Conservation (phyloP, 257 asterid genomes). For the Gentiana straminea region DNA sequence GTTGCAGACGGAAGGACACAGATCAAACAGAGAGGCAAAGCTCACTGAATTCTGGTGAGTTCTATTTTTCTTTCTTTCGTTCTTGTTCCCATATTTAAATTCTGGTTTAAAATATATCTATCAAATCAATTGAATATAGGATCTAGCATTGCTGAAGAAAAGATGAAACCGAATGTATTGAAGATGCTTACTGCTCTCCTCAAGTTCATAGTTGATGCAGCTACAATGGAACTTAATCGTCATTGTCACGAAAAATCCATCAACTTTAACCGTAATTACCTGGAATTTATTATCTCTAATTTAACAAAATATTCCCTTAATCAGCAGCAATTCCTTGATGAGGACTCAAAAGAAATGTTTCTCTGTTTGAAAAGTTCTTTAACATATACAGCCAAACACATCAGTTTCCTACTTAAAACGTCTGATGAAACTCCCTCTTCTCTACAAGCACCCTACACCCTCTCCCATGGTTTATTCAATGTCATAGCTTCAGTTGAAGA, state of each 20-base stretch:
- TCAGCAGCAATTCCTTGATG: slow-evolving; percentile 40
- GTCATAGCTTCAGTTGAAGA: slow-evolving; percentile 56
- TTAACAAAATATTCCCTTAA: slow-evolving; percentile 26
- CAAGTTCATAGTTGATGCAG: slow-evolving; percentile 70
- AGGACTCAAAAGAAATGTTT: slow-evolving; percentile 34
- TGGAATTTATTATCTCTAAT: slow-evolving; percentile 39
- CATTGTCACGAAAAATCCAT: slow-evolving; percentile 39
- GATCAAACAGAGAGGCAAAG: slow-evolving; percentile 2
- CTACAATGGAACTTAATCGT: slow-evolving; percentile 33
- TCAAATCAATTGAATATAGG: slow-evolving; percentile 22
- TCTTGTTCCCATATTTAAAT: too few species aligned
- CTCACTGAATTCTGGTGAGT: slow-evolving; percentile 13
- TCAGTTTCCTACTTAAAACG: slow-evolving; percentile 39
- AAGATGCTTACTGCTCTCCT: slow-evolving; percentile 58
- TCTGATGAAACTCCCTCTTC: slow-evolving; percentile 29
- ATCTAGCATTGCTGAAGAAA: slow-evolving; percentile 14
- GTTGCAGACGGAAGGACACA: slow-evolving; percentile 1
- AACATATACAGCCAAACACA: slow-evolving; percentile 75
- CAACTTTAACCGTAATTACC: slow-evolving; percentile 33
- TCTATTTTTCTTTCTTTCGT: background rate
- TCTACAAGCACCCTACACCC: slow-evolving; percentile 26
- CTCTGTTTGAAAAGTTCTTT: slow-evolving; percentile 63
- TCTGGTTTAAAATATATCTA: too few species aligned
- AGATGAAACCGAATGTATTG: slow-evolving; percentile 28
- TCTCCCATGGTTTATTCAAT: slow-evolving; percentile 49